Base-by-base conservation (phyloP, 2,329 filamentous ascomycete genomes). In the Trichoderma endophyticum region DNA sequence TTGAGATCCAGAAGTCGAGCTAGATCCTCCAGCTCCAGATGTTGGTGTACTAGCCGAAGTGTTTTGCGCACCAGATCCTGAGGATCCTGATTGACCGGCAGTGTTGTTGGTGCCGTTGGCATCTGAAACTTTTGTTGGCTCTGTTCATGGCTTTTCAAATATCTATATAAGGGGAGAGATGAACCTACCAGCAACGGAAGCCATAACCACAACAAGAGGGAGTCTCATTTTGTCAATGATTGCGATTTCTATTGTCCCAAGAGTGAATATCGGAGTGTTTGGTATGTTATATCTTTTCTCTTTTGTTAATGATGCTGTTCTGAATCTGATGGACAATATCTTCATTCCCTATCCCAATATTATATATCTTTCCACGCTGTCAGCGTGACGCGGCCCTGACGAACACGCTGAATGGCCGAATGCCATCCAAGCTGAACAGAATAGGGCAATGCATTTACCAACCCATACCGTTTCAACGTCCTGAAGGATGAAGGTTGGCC, bases 311-410 rank as follows among this genome's bases (percentile, higher is more conserved):
- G 8, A 1, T 54, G 21, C n/a, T 34, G 6, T 32, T 21, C 18
- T 43, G 7, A 4, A 4, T 54, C 39, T 56, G 21, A 62, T 8
- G 28, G 21, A 11, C 28, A 61, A 34, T n/a, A 70, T 28, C 36
- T 0, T 34, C 28, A 54, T 62, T 54, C 66, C 15, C 56, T 18
- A 54, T 7, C 15, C 18, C 66, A 36, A 54, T 62, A 21, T 70
- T 70, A 70, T 70, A 70, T 62, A 61, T 54, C 43, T 43, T 60
- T 60, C 36, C 15, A 54, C 57, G 9, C 14, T 9, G 66, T 70
- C 66, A 70, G 66, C 66, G 66, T 70, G 66, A 70, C 66, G 66
- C 66, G 66, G 66, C 57, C 56, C 14, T 62, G 66, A 70, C 66
- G 8, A 62, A 70, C 34, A 21, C 26, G 32, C 6, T 48, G 12